Percentiles rank a stretch among this genome's conserved stretches.
phyloP scores from a whole-genome alignment of 257 asterid species.

The Nicotiana tomentosiformis region DNA sequence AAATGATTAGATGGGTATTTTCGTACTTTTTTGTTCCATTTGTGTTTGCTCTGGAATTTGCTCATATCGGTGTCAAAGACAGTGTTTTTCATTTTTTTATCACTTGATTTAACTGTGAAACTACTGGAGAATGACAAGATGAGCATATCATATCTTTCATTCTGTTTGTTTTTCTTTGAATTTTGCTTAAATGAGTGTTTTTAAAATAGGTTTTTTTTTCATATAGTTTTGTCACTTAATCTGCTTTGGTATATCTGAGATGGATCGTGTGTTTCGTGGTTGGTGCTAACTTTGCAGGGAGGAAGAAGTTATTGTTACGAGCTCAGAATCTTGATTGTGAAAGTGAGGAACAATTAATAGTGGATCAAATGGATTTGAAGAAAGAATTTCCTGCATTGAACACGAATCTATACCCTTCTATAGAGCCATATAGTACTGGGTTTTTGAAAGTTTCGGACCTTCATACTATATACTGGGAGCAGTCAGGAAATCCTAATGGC shows the following conservation, averaged over 20 bases:
- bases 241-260: not conserved
- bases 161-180: not conserved
- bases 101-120: not conserved
- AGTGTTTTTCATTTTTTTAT: not conserved
- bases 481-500: slow-evolving; percentile 94
- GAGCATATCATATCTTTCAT: not conserved
- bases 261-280: slow-evolving; percentile 4
- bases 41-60: not conserved
- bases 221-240: not conserved
- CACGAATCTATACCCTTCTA: slow-evolving; percentile 56
- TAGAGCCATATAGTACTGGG: slow-evolving; percentile 75
- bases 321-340: slow-evolving; percentile 21
- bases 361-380: slow-evolving; percentile 45
- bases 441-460: slow-evolving; percentile 83
- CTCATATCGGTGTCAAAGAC: not conserved
- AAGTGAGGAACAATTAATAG: slow-evolving; percentile 24
- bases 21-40: not conserved
- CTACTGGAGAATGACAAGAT: not conserved
- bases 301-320: slow-evolving; percentile 20
- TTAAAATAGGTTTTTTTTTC: not conserved
- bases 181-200: not conserved
- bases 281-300: slow-evolving; percentile 35
- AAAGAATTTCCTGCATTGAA: slow-evolving; percentile 25
- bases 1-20: too few species aligned
- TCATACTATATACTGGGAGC: slow-evolving; percentile 80